Percentiles rank a stretch among this genome's conserved stretches.
Conservation (phyloP, 805 yeast genomes). For the Suhomyces xylopsoci region DNA sequence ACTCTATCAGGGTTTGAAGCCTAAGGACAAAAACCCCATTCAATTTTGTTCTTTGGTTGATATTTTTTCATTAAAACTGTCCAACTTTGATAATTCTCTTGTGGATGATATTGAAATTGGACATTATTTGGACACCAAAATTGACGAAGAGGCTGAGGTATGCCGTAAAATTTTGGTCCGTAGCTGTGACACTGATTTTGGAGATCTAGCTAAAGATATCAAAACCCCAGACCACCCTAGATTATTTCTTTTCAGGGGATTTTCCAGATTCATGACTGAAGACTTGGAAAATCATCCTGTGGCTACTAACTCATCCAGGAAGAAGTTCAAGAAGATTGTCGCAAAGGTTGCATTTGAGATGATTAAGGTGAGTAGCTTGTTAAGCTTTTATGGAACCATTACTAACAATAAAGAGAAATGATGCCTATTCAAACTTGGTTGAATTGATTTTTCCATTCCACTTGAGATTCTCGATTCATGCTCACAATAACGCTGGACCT, state of each 20-base stretch:
- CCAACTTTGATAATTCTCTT: constrained; percentile 11
- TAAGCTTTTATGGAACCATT: neutral
- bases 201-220: constrained; percentile 32
- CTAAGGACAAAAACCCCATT: constrained; percentile 25
- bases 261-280: constrained; percentile 57
- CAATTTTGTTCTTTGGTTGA: constrained; percentile 35
- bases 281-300: constrained; percentile 46
- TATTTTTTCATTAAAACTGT: constrained; percentile 24
- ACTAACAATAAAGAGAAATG: constrained; percentile 40
- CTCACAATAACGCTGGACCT: constrained; percentile 58
- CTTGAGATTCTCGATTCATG: constrained; percentile 58
- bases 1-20: constrained; percentile 38
- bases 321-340: constrained; percentile 48
- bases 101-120: constrained; percentile 22
- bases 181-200: constrained; percentile 39
- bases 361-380: constrained; percentile 38
- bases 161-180: constrained; percentile 35
- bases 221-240: constrained; percentile 47
- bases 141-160: constrained; percentile 31
- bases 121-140: constrained; percentile 32
- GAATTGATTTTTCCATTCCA: constrained; percentile 60
- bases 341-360: constrained; percentile 59
- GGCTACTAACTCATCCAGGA: constrained; percentile 39
- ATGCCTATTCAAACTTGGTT: constrained; percentile 61
- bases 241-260: constrained; percentile 52